Base-by-base conservation (phyloP, 2,329 filamentous ascomycete genomes). In the Fusarium fujikuroi region DNA sequence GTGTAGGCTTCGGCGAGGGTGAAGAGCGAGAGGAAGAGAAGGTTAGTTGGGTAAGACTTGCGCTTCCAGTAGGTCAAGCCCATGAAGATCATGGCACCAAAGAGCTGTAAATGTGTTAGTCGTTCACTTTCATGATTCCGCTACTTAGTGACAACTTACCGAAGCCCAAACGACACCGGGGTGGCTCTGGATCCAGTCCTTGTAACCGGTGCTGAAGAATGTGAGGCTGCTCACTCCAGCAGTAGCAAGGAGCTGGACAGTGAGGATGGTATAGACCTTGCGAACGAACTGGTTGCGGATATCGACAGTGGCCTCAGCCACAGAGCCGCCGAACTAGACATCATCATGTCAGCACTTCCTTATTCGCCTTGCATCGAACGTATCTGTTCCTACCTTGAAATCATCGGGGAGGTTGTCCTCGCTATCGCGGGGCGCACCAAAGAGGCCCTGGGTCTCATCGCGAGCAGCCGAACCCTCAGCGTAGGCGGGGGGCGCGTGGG, bases 221-320 rank as follows among this genome's bases (percentile, higher is more conserved):
- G 93, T 96, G 76, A 98, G 84, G 70, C 92, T 89, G 85, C 93
- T 95, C 75, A 98, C 87, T 70, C 89, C 88, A 42, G 92, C 92
- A 12, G 96, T 99, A 65, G 92, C 90, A 79, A 98, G 86, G 60
- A 99, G 91, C 83, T 99, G 96, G 58, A 94, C 91, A n/a, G 96
- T 97, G 85, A 99, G 88, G 83, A 99, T 99, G 66, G 95, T 92
- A 85, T 99, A 99, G 80, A 99, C 96, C 87, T 98, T 98, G 84
- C 95, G 92, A 78, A 97, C 88, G 83, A 98, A 99, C 84, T 96
- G 93, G 91, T 98, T 97, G 77, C 95, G 93, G 81, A 99, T 97
- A 79, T 97, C 95, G 80, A 98, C 87, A 25, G 95, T 97, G 52
- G 94, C 95, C 86, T 98, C 96, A 75, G 95, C 92, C 67, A 98